These are phyloP conservation scores for Bipolaris sorokiniana DNA, from an alignment of 2,329 filamentous ascomycete species.

Conservation along the genomic window DNA sequence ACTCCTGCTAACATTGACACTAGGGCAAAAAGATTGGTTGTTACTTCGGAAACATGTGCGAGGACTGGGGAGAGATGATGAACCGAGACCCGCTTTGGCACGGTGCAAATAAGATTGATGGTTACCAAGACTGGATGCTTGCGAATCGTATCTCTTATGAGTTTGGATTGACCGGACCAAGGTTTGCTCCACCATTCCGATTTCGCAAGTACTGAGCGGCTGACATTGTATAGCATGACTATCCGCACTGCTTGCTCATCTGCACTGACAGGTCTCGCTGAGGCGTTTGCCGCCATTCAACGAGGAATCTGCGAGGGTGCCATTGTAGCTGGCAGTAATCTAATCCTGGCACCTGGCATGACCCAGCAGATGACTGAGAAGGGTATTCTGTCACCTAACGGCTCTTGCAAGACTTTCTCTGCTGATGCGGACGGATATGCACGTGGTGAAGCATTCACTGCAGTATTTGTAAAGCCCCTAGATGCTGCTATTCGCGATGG, in stretches of 20 bases:
- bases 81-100: background rate
- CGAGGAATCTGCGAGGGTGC: slow-evolving; percentile 17
- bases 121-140: slow-evolving; percentile 25
- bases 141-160: slow-evolving; percentile 38
- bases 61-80: slow-evolving; percentile 27
- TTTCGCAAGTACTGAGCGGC: background rate
- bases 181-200: slow-evolving; percentile 24
- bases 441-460: slow-evolving; percentile 37
- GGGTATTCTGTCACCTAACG: slow-evolving; percentile 16
- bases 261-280: background rate
- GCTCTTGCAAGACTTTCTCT: slow-evolving; percentile 33
- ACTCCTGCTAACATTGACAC: background rate
- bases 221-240: background rate
- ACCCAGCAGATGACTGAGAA: slow-evolving; percentile 22
- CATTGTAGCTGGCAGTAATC: slow-evolving; percentile 25
- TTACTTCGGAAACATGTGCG: slow-evolving; percentile 40
- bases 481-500: slow-evolving; percentile 37
- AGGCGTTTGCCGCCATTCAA: slow-evolving; percentile 8
- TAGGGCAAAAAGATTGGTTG: slow-evolving; percentile 38
- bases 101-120: slow-evolving; percentile 17
- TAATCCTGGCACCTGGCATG: slow-evolving; percentile 19
- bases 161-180: slow-evolving; percentile 20
- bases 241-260: slow-evolving; percentile 4
- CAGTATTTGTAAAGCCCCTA: slow-evolving; percentile 38
- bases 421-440: slow-evolving; percentile 32